Conservation (phyloP, 78 protist genomes). For the Trichosphaerium sp. region DNA sequence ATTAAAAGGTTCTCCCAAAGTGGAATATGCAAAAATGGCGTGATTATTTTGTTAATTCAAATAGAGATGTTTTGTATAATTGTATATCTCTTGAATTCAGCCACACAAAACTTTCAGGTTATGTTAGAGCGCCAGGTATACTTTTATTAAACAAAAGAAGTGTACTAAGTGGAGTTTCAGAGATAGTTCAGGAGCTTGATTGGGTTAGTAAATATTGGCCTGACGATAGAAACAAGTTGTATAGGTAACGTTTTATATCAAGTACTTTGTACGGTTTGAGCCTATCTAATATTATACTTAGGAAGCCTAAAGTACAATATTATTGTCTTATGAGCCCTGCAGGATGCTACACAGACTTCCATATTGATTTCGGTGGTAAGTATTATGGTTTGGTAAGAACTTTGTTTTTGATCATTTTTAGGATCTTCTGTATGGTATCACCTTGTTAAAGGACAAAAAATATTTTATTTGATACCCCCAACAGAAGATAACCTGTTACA, state of each 20-base stretch:
- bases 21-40: background rate
- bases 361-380: slow-evolving; percentile 18
- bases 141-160: background rate
- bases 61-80: background rate
- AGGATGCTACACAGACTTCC: slow-evolving; percentile 7
- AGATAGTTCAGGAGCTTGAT: slow-evolving; percentile 5
- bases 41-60: background rate
- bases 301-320: background rate
- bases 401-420: no score
- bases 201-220: slow-evolving; percentile 13
- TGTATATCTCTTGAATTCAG: slow-evolving; percentile 1
- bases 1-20: background rate
- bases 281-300: background rate
- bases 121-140: background rate
- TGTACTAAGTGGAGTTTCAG: background rate
- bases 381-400: no score
- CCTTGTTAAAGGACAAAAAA: slow-evolving; percentile 7
- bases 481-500: background rate
- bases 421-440: slow-evolving; percentile 16
- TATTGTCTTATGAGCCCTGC: slow-evolving; percentile 1
- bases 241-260: background rate
- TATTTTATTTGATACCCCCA: slow-evolving; percentile 1
- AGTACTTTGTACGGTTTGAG: no score
- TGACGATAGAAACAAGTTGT: background rate
- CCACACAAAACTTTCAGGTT: background rate